A percentile compares a stretch with the other conserved stretches of the same genome.
Conservation (phyloP, 495 filamentous ascomycete genomes). For the Neurospora africana region DNA sequence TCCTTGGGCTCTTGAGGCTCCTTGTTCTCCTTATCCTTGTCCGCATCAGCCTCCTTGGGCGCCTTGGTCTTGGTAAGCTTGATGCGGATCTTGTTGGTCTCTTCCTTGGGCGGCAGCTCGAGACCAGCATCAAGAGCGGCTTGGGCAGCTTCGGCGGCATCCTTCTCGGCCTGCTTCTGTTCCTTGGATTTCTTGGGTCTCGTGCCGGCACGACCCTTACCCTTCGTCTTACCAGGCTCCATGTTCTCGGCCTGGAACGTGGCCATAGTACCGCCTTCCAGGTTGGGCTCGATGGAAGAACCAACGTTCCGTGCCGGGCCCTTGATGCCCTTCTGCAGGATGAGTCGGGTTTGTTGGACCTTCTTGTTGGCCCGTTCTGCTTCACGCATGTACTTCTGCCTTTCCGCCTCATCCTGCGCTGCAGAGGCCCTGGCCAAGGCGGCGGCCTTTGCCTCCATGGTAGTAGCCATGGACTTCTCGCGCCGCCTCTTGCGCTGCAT, state of each 20-base stretch:
- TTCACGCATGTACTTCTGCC: conserved; percentile 64
- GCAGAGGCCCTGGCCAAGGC: conserved; percentile 64
- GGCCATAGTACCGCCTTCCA: conserved; percentile 80
- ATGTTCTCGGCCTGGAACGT: conserved; percentile 64
- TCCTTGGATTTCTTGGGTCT: conserved; percentile 85
- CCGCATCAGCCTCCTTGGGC: conserved; percentile 19
- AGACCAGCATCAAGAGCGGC: conserved; percentile 75
- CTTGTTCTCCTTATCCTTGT: conserved; percentile 36
- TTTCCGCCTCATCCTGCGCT: conserved; percentile 69
- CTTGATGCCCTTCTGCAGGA: conserved; percentile 72
- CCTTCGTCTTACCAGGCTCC: conserved; percentile 50
- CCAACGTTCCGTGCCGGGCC: conserved; percentile 71
- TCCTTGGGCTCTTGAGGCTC: conserved; percentile 38
- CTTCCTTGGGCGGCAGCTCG: conserved; percentile 62
- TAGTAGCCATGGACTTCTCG: conserved; percentile 84
- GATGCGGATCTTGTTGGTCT: conserved; percentile 49
- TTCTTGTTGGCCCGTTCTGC: conserved; percentile 81
- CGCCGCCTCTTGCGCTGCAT: conserved; percentile 97
- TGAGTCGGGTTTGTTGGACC: conserved; percentile 69
- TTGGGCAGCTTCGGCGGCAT: conserved; percentile 80
- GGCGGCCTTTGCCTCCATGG: conserved; percentile 74
- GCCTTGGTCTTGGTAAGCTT: conserved; percentile 36
- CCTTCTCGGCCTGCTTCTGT: conserved; percentile 92
- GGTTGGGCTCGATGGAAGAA: conserved; percentile 64
- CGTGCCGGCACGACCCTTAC: conserved; percentile 55